Base-by-base conservation (phyloP, 306 rosid species). In the Prinsepia uniflora region DNA sequence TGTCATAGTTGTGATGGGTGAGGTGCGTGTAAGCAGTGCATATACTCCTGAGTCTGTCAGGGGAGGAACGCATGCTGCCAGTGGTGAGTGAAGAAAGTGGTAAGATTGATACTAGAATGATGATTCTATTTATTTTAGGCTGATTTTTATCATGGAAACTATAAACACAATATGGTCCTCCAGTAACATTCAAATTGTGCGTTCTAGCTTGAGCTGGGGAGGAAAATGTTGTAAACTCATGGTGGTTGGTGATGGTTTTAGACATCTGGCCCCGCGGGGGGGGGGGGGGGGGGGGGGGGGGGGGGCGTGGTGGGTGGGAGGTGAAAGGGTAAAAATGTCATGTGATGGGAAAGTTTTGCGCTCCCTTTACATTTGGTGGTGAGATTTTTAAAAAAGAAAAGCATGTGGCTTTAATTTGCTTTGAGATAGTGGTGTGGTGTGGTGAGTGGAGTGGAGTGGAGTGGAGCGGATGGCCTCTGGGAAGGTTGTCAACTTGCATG, bases 1-100 rank as follows among this genome's bases (percentile, higher is more conserved):
- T 36, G 86, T 75, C 64, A 94, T 94, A 76, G 96, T 94, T 84
- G 99, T 94, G 82, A 85, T 94, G 99, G 85, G 91, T 58, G 96
- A 87, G 78, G 97, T 94, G 55, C 92, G 97, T 11, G 97, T 94
- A 39, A 59, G 86, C 87, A 89, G 92, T 69, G 97, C 99, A 20
- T 94, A 94, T 84, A 86, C 82, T 67, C 79, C 97, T 4, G 99
- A 91, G 68, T 91, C 91, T 78, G 99, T 94, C 70, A 78, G 78
- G 74, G 99, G 99, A 81, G 99, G 99, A 61, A 86, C 99, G 63
- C 84, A 96, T 75, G 96, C 96, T 78, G 99, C 96, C 81, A 94
- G 87, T 68, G 89, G 4, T 82, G 99, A 72, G 99, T 94, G 75
- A 94, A 85, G 90, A 94, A 91, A 91, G 97, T 94, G 96, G 99